Percentiles rank a stretch among this genome's conserved stretches.
Evolutionary conservation across 345 rosid species (phyloP).

Genomic region (Hibiscus tridactylites): DNA sequence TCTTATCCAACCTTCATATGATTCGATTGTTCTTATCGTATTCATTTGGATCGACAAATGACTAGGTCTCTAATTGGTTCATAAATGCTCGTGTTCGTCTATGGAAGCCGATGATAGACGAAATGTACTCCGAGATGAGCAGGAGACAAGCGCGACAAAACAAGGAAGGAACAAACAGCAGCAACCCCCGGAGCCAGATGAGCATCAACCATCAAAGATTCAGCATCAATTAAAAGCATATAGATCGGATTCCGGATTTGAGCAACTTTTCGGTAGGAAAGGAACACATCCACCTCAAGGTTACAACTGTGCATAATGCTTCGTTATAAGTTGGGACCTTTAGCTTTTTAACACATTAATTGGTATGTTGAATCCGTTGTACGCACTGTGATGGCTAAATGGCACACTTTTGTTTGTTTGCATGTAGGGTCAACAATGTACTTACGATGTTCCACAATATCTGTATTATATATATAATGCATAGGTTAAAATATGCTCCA

Average conservation of each 20-base stretch:
- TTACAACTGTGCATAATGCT: slow-evolving; percentile 16
- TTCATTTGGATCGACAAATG: neutral
- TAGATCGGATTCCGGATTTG: neutral
- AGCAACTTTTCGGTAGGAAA: neutral
- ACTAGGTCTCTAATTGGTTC: slow-evolving; percentile 94
- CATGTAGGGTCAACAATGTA: neutral
- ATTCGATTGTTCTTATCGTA: neutral
- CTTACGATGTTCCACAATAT: neutral
- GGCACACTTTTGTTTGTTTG: neutral
- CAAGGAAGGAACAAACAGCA: slow-evolving; percentile 4
- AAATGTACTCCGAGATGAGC: slow-evolving; percentile 87
- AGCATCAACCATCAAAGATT: slow-evolving; percentile 26
- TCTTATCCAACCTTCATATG: neutral
- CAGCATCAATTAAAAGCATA: slow-evolving; percentile 11
- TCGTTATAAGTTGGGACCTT: neutral
- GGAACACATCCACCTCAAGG: slow-evolving; percentile 2
- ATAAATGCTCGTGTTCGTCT: slow-evolving; percentile 93
- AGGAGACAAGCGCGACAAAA: slow-evolving; percentile 35
- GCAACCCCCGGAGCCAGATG: slow-evolving; percentile 23
- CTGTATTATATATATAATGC: neutral
- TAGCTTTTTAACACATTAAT: neutral
- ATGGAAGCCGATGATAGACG: slow-evolving; percentile 99
- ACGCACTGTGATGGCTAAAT: neutral
- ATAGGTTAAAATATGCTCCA: no score
- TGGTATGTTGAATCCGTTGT: neutral